A percentile compares a stretch with the other conserved stretches of the same genome.
Conservation (phyloP, 2,329 filamentous ascomycete genomes). For the Cordyceps farinosa region DNA sequence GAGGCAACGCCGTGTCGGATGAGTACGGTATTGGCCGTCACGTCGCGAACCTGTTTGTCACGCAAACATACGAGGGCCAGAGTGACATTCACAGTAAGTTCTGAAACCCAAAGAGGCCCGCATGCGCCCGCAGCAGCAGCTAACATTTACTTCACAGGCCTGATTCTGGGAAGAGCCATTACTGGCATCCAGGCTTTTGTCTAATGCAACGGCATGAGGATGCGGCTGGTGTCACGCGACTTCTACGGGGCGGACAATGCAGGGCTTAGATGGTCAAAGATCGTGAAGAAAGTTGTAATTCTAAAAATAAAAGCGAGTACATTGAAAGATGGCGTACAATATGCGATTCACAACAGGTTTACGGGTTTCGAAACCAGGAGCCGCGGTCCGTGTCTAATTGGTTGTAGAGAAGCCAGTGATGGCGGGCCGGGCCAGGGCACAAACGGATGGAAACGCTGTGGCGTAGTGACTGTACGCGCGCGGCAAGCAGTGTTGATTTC, state of each 20-base stretch:
- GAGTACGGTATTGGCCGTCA: conserved; percentile 95
- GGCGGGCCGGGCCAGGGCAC: neutral
- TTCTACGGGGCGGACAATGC: neutral
- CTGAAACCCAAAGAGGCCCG: neutral
- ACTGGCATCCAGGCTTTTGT: conserved; percentile 78
- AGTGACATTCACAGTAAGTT: conserved; percentile 92
- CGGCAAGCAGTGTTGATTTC: neutral
- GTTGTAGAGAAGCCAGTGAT: neutral
- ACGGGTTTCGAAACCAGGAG: neutral
- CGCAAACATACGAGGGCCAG: conserved; percentile 97
- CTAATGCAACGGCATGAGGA: conserved; percentile 34
- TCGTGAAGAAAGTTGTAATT: conserved; percentile 1
- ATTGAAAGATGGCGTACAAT: neutral
- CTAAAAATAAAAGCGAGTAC: neutral
- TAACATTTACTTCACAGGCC: conserved; percentile 44
- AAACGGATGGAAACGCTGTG: neutral
- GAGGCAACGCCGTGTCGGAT: conserved; percentile 96
- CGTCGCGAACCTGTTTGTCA: conserved; percentile 93
- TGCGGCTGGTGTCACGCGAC: neutral
- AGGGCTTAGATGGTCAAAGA: neutral
- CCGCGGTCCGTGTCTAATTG: neutral
- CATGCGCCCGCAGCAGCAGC: neutral
- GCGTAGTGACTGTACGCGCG: conserved; percentile 8
- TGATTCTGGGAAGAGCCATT: conserved; percentile 66
- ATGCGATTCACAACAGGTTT: conserved; percentile 2